Base-by-base conservation (phyloP, 495 filamentous ascomycete species). In the Tuber calosporum region DNA sequence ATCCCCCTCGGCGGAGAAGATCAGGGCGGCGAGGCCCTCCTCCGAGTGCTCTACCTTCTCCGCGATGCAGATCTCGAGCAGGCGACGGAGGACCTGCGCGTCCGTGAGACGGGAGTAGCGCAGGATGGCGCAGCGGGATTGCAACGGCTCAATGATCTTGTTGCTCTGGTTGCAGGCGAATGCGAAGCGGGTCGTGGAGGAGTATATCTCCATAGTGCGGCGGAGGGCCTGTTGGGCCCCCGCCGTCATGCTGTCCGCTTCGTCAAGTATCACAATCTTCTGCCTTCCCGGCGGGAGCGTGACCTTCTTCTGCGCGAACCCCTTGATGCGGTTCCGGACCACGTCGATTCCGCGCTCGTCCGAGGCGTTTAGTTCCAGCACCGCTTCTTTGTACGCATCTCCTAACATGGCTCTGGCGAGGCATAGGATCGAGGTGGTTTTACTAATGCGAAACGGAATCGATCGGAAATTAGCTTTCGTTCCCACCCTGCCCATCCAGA, bases 131-230 rank as follows among this genome's bases (percentile, higher is more conserved):
- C 95, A 99, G 71, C 95, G 89, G 19, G 93, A 97, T 83, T 99
- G 95, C 62, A 99, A 85, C 13, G 95, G 96, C 83, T 99, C 95
- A 84, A 99, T 99, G 82, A 99, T 98, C 84, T 98, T 99, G 85
- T 98, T 99, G 72, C 90, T 93, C 83, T 96, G 93, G 83, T 99
- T 99, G 86, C 96, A 98, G 13, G 95, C 95, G 79, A 99, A 98
- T 0, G 95, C 96, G 83, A 99, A 99, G 74, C 95, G 89, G 39
- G 95, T 99, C 1, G 95, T 99, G 42, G 92, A 89, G 20, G 91
- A 93, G 85, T 99, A 98, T 77, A 99, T 99, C 84, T 99, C 95
- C 95, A 99, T 99, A 2, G 95, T 99, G 43, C 95, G 87, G 34
- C 95, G 90, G 37, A 99, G 87, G 2, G 95, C 95, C 83, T 99